Evolutionary conservation across 192 early-diverging fungal species (phyloP).

Genomic region (Thoreauomyces humboldtii): DNA sequence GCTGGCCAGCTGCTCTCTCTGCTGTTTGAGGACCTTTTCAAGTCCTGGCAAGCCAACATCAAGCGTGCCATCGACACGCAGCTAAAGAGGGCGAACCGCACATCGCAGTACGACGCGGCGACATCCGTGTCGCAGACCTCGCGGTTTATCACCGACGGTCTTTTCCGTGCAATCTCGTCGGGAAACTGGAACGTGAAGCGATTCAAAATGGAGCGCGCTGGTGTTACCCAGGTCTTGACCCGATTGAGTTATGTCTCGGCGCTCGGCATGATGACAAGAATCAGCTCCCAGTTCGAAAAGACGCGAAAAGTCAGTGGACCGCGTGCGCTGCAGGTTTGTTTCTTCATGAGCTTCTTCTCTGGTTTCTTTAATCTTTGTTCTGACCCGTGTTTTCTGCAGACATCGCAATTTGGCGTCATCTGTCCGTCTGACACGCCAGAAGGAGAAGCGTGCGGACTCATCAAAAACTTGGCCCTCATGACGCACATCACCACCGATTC

Average conservation of each 20-base stretch:
- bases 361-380: background rate
- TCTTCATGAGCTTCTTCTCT: background rate
- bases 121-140: conserved; percentile 47
- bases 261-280: conserved; percentile 97
- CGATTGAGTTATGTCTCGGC: conserved; percentile 92
- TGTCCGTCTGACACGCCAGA: conserved; percentile 98
- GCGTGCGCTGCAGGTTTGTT: conserved; percentile 78
- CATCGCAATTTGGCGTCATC: conserved; percentile 96
- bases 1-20: conserved; percentile 92
- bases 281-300: conserved; percentile 96
- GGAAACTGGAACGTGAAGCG: conserved; percentile 99
- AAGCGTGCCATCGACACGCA: conserved; percentile 90
- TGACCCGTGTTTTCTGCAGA: conserved; percentile 31
- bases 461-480: conserved; percentile 98
- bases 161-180: conserved; percentile 90
- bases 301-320: conserved; percentile 96
- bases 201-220: conserved; percentile 98
- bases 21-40: conserved; percentile 97
- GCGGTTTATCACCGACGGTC: conserved; percentile 83
- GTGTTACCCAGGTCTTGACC: conserved; percentile 93
- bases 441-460: conserved; percentile 95
- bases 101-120: conserved; percentile 80
- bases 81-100: conserved; percentile 83
- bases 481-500: conserved; percentile 96
- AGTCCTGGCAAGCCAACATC: conserved; percentile 81